Evolutionary conservation across 129 eudicot species (phyloP), one percentile per base, ranked within the genome.

Genomic region (Flaveria brownii): DNA sequence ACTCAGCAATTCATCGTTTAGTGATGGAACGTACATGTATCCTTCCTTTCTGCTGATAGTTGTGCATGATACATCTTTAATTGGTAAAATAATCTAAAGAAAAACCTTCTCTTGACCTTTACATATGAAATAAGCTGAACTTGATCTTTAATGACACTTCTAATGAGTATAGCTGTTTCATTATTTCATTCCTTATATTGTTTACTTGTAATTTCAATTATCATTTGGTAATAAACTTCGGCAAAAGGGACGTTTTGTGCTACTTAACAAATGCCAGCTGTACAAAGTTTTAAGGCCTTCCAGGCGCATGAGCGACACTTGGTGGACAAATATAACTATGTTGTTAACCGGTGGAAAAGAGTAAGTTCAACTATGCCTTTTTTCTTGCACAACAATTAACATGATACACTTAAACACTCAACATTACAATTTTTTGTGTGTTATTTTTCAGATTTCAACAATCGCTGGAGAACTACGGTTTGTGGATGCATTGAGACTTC

Each of bases 311-410:
- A 94, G 87, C 86, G 90, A 17, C 90, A 88, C 49, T 80, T 94
- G 82, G 87, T 88, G 78, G 90, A 87, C 91, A 94, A 91, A 83
- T 87, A 94, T 72, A 94, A 94, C 70, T 86, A 85, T 77, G 97
- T 94, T 61, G 88, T 94, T 81, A 81, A 89, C 83, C 85, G 89
- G 51, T 91, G 97, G 98, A 89, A 82, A 91, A 84, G 98, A 86
- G 98, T 94, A 77, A 88, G 97, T 84, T 68, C 20, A 47, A 45
- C 52, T 60, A 14, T 51, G 5, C 54, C 6, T 41, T 74, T 12
- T 39, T 33, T 52, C 33, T 54, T 74, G 56, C 77, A 30, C 26
- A 73, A 46, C 49, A 45, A 65, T 4, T 43, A 62, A 26, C 69
- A 36, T 45, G 23, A 57, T 46, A 51, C 50, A 59, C 56, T 52